Conservation (phyloP, 1,284 basidiomycete genomes). For the Mycosarcoma maydis region DNA sequence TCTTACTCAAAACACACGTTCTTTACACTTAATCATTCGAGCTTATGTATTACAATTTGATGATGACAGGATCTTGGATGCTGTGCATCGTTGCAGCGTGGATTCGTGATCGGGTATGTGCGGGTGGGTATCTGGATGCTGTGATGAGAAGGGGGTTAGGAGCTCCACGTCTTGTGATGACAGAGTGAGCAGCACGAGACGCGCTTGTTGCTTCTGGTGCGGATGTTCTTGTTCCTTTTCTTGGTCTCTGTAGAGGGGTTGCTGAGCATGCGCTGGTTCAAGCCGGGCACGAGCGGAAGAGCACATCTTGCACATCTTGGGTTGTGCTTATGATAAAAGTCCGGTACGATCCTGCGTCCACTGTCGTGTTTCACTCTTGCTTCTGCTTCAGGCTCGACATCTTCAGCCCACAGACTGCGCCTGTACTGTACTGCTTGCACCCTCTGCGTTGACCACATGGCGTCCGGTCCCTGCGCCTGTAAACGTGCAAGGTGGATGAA, state of each 20-base stretch:
- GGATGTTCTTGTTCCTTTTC: background rate
- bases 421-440: conserved; percentile 13
- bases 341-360: conserved; percentile 13
- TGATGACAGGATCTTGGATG: background rate
- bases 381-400: conserved; percentile 11
- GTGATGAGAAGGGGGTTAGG: background rate
- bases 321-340: conserved; percentile 36
- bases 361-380: background rate
- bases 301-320: conserved; percentile 14
- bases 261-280: conserved; percentile 13
- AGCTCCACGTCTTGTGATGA: conserved; percentile 10
- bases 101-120: conserved; percentile 5
- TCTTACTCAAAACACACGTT: conserved; percentile 12
- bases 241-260: too few relatives aligned
- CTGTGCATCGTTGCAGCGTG: too few relatives aligned
- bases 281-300: conserved; percentile 13
- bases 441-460: conserved; percentile 19
- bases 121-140: conserved; percentile 2
- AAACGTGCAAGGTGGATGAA: conserved; percentile 26
- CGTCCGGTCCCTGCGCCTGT: background rate
- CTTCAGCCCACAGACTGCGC: conserved; percentile 23
- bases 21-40: too few relatives aligned
- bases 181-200: conserved; percentile 12
- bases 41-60: background rate
- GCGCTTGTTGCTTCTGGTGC: conserved; percentile 6